phyloP scores from a whole-genome alignment of 768 basidiomycete species.

The Phaeotremella fagi region DNA sequence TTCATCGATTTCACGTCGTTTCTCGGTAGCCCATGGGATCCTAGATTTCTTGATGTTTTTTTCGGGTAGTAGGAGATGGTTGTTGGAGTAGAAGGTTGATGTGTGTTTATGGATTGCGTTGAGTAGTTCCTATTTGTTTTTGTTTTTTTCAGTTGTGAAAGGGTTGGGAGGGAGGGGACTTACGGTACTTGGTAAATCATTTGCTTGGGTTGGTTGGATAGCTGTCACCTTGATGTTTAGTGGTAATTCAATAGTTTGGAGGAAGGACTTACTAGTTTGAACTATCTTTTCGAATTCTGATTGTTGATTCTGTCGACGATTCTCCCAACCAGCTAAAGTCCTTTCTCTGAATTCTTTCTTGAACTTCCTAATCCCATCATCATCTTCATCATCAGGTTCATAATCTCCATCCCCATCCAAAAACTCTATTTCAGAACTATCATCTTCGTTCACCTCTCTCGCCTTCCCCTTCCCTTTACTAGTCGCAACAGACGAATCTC shows the following conservation, averaged over 20 bases:
- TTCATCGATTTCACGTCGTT: conserved; percentile 7
- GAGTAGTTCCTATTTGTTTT: conserved; percentile 13
- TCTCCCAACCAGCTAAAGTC: conserved; percentile 14
- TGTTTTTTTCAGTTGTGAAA: background rate
- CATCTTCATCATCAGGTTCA: no score
- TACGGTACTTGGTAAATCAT: background rate
- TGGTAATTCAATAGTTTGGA: background rate
- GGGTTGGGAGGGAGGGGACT: no score
- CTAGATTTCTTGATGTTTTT: background rate
- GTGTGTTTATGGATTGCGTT: conserved; percentile 11
- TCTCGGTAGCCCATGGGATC: conserved; percentile 19
- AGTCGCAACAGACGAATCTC: no score
- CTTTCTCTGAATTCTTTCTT: background rate
- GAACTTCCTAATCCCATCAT: no score
- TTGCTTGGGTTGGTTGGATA: no score
- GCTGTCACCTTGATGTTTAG: no score
- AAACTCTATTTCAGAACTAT: no score
- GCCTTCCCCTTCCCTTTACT: background rate
- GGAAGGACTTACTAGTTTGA: background rate
- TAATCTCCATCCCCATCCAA: no score
- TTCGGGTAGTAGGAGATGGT: conserved; percentile 7
- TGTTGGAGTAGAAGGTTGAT: conserved; percentile 7
- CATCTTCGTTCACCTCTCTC: background rate
- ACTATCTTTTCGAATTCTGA: no score
- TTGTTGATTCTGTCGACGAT: conserved; percentile 1